Evolutionary conservation across 257 asterid genomes (phyloP).

Genomic region (Dorcoceras hygrometricum): DNA sequence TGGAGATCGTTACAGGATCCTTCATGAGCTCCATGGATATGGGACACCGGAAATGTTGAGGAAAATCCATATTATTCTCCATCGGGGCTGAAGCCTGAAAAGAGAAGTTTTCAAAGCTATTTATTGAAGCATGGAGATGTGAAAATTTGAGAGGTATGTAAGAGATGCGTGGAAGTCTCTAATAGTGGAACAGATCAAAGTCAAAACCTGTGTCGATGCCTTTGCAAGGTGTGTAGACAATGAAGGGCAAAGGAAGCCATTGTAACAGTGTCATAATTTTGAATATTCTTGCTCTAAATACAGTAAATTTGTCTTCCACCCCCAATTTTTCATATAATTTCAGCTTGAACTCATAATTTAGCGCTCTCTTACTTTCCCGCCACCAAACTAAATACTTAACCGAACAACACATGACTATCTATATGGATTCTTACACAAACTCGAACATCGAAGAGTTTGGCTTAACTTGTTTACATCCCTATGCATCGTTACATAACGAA

Average conservation of each 20-base stretch:
- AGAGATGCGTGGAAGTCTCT: slow-evolving; percentile 33
- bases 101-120: no score
- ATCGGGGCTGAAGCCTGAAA: background rate
- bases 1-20: slow-evolving; percentile 79
- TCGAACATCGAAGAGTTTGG: no score
- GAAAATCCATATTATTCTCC: slow-evolving; percentile 47
- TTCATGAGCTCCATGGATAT: slow-evolving; percentile 93
- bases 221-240: slow-evolving; percentile 34
- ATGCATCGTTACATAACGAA: no score
- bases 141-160: background rate
- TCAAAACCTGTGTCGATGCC: slow-evolving; percentile 33
- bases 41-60: slow-evolving; percentile 79
- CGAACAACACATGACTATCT: no score
- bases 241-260: slow-evolving; percentile 31
- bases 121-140: no score
- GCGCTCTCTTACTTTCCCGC: no score
- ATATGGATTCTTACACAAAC: no score
- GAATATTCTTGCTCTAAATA: slow-evolving; percentile 20
- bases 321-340: slow-evolving; percentile 13
- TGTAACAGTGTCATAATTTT: slow-evolving; percentile 28
- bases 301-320: background rate
- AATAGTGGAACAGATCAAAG: slow-evolving; percentile 47
- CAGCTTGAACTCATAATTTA: background rate
- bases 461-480: no score
- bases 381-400: no score